Percentiles rank a stretch among this genome's conserved stretches.
Conservation (phyloP, 495 filamentous ascomycete species). For the Trichoderma virens region DNA sequence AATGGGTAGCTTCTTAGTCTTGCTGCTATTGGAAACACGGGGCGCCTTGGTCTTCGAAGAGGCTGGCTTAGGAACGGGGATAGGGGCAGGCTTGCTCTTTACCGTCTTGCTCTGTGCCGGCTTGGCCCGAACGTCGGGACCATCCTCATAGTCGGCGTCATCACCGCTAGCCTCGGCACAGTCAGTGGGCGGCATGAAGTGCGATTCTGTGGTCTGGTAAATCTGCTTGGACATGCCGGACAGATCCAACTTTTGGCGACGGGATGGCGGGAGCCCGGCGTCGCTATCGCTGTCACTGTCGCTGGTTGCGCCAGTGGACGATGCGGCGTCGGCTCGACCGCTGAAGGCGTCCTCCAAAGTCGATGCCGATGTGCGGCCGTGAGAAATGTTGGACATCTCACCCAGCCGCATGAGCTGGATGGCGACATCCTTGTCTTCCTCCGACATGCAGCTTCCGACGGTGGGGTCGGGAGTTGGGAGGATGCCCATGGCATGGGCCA, state of each 20-base stretch:
- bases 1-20: conserved; percentile 47
- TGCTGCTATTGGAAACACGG: conserved; percentile 34
- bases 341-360: conserved; percentile 89
- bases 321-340: conserved; percentile 75
- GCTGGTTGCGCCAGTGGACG: conserved; percentile 74
- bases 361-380: conserved; percentile 85
- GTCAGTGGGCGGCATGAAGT: conserved; percentile 56
- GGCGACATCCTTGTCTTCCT: conserved; percentile 97
- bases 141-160: conserved; percentile 56
- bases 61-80: conserved; percentile 25
- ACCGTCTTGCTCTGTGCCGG: conserved; percentile 29
- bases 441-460: conserved; percentile 87
- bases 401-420: conserved; percentile 92
- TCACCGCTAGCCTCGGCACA: conserved; percentile 68
- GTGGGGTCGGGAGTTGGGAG: conserved; percentile 92
- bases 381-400: conserved; percentile 82
- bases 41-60: conserved; percentile 36
- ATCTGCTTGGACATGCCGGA: conserved; percentile 36
- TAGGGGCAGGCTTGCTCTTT: conserved; percentile 22
- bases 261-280: conserved; percentile 55
- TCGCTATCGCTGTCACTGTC: conserved; percentile 73
- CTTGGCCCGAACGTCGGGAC: conserved; percentile 22
- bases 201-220: conserved; percentile 51
- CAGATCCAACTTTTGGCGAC: conserved; percentile 53
- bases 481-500: conserved; percentile 26